Percentiles rank a stretch among this genome's conserved stretches.
Evolutionary conservation across 495 filamentous ascomycete species (phyloP).

Genomic region (Hypoxylon trugodes): DNA sequence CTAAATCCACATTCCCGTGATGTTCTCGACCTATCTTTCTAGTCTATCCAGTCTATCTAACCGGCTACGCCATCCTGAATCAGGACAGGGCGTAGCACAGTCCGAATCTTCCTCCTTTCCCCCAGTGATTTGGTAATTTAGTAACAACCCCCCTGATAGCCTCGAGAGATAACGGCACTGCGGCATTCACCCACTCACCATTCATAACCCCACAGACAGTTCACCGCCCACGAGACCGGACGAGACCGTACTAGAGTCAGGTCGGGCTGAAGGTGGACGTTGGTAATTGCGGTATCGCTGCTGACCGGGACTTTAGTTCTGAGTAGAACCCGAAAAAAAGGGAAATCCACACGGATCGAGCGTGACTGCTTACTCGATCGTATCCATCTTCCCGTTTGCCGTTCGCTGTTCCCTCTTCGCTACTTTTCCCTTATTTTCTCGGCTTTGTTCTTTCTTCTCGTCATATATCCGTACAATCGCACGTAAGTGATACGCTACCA

Average conservation of each 20-base stretch:
- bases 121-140: no score
- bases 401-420: slow-evolving; percentile 11
- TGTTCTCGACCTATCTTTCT: slow-evolving; percentile 30
- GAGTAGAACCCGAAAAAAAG: slow-evolving; percentile 24
- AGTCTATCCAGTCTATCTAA: slow-evolving; percentile 6
- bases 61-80: slow-evolving; percentile 18
- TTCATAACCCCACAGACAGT: slow-evolving; percentile 17
- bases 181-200: no score
- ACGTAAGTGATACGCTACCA: slow-evolving; percentile 12
- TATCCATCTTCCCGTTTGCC: slow-evolving; percentile 23
- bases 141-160: slow-evolving; percentile 10
- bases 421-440: slow-evolving; percentile 1
- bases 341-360: slow-evolving; percentile 9
- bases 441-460: slow-evolving; percentile 19
- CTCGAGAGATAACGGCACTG: no score
- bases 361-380: slow-evolving; percentile 38
- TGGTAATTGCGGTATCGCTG: slow-evolving; percentile 35
- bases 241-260: slow-evolving; percentile 9
- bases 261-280: neutral
- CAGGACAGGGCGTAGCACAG: slow-evolving; percentile 2
- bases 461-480: slow-evolving; percentile 25
- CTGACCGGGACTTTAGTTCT: slow-evolving; percentile 24
- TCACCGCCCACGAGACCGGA: slow-evolving; percentile 26
- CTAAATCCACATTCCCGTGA: slow-evolving; percentile 15
- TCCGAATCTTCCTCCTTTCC: slow-evolving; percentile 26